phyloP scores from a whole-genome alignment of 2,329 filamentous ascomycete species.

The Xylaria sp. region DNA sequence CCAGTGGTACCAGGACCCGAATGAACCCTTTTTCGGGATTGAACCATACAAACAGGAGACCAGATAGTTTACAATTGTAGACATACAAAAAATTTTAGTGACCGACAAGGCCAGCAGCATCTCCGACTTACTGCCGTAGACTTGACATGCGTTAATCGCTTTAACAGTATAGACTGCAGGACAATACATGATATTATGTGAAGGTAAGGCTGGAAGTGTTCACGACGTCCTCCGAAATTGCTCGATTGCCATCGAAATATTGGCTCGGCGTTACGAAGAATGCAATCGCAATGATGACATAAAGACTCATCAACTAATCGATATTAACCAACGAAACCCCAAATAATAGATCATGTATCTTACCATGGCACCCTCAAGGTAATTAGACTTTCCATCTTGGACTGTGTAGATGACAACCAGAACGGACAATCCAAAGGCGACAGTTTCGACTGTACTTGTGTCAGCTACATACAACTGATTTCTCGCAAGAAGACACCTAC shows the following conservation, averaged over 20 bases:
- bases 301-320: constrained; percentile 59
- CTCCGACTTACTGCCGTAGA: not conserved
- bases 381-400: constrained; percentile 85
- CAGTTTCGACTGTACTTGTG: constrained; percentile 69
- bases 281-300: constrained; percentile 69
- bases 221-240: constrained; percentile 15
- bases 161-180: not conserved
- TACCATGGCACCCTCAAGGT: constrained; percentile 82
- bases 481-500: constrained; percentile 44
- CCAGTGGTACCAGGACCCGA: not conserved
- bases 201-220: constrained; percentile 15
- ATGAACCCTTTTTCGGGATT: not conserved
- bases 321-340: constrained; percentile 34
- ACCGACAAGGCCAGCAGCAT: constrained; percentile 7
- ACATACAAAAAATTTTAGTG: constrained; percentile 32
- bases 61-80: constrained; percentile 28
- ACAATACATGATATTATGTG: constrained; percentile 5
- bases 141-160: not conserved
- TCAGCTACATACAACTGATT: constrained; percentile 27
- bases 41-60: not conserved
- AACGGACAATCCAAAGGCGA: constrained; percentile 79
- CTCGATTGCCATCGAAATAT: constrained; percentile 55
- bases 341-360: constrained; percentile 27
- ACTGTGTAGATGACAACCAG: constrained; percentile 80
- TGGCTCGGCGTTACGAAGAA: constrained; percentile 66